Evolutionary conservation across 2,329 filamentous ascomycete genomes (phyloP), one percentile per base, ranked within the genome.

Genomic region (Apiospora saccharicola): DNA sequence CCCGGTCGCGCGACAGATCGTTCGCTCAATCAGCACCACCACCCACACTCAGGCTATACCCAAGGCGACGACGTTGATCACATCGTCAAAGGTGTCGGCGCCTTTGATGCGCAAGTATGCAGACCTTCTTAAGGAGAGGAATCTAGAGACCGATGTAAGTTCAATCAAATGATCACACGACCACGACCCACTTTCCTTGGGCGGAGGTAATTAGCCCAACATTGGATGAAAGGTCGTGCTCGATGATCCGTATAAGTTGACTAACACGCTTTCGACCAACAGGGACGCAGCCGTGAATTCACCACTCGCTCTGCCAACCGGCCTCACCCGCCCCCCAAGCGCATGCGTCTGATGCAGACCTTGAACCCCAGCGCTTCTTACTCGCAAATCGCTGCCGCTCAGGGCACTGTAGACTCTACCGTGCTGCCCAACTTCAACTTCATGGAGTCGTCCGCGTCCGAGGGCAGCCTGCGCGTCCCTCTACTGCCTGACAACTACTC

Each of bases 261-360:
- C 57, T 64, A 64, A 64, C 57, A 64, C 19, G 57, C 22, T n/a
- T n/a, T n/a, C 22, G 8, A 37, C 19, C 57, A 12, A n/a, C 34
- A 64, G 57, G 57, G 57, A 78, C 79, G 79, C 47, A 69, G 79
- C 26, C 80, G 79, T 70, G 76, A 78, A 69, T 76, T 81, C 51
- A 78, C 77, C 70, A 81, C 80, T 37, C 79, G 79, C 64, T 78
- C 79, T 74, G 81, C 85, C 73, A 80, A 80, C 74, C 73, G 78
- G 69, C 76, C 78, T 73, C 72, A 80, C 73, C 82, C 77, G 74
- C 85, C 76, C 75, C 82, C 79, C 78, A 85, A 85, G 75, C 82
- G 82, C 72, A 82, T 87, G 77, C 90, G 89, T 53, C 82, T 91
- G 71, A 91, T 92, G 90, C 90, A 92, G 82, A 89, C 87, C 78